Base-by-base conservation (phyloP, 2,329 filamentous ascomycete species). In the Lecanicillium sp. region DNA sequence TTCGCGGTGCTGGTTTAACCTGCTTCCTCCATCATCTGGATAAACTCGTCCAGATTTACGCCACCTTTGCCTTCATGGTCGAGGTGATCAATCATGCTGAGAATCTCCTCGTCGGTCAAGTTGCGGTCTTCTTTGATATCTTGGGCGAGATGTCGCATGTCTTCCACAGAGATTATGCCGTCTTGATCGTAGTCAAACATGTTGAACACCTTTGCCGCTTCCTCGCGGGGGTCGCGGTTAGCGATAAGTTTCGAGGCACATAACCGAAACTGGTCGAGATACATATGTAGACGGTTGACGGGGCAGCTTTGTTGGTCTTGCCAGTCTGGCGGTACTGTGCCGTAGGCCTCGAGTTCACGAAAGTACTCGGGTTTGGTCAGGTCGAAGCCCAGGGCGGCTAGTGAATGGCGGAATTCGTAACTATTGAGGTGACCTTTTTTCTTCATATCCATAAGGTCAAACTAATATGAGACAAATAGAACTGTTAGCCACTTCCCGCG, bases 81-180 rank as follows among this genome's bases (percentile, higher is more conserved):
- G 66, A 96, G 94, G 62, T 96, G 90, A 55, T 95, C 88, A 65
- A 98, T 92, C 92, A 98, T 98, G 47, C 88, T 88, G 50, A 78
- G 73, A 45, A 98, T 71, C 60, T 98, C 92, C 53, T 94, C 85
- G 55, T 98, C 90, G 50, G 92, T 86, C 49, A 98, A 71, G 11
- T 85, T 87, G 31, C 63, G 59, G 41, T 65, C 63, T 60, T 96
- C 90, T 7, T 92, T 92, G 47, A 98, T 69, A 59, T 96, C 92
- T 52, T 87, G 77, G 42, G 90, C 88, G 18, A 96, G 86, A 41
- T 87, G 72, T 45, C 87, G 72, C 62, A 98, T 66, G 65, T 96
- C 92, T 43, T 92, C 84, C 34, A 95, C 66, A 37, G 83, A 88
- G 50, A 98, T 95, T 48, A 84, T 80, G 6, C 90, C 90, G 64